Base-by-base conservation (phyloP, 164 flowering plant genomes). In the Protea cynaroides region DNA sequence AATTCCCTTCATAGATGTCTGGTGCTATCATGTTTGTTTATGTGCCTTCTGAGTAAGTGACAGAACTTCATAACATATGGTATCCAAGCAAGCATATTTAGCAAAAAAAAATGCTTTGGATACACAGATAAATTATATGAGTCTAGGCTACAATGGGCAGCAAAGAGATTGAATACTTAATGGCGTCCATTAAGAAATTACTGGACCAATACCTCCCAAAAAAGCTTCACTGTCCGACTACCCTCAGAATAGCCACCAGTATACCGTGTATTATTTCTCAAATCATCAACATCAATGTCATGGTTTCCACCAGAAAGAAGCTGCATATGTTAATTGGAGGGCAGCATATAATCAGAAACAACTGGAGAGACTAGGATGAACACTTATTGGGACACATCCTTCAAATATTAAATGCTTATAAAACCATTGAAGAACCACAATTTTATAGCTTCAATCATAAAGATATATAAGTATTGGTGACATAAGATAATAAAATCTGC, bases 181-280 rank as follows among this genome's bases (percentile, higher is more conserved):
- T n/a, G 34, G 34, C 34, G n/a, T n/a, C n/a, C n/a, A n/a, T n/a
- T n/a, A 25, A 63, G 22, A 19, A 46, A 36, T 51, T 47, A 25
- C 56, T 25, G 50, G 54, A 46, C 19, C 17, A 22, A 22, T 83
- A 95, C 99, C 97, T 92, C 97, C 99, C 99, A 95, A 71, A 92
- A 95, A 56, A 92, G 79, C 65, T 87, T 92, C n/a, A 95, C 71
- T 3, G 99, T 84, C 53, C 99, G 87, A 69, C 96, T 95, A 38
- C 94, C 90, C 53, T 84, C 97, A 67, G 92, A 78, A 77, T 90
- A 95, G 69, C 99, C 99, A 63, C 99, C 99, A 37, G 91, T 88
- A 65, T 95, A 95, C 24, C 84, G 79, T 38, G 99, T 95, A 61
- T 92, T 79, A 25, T 64, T 82, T 71, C 83, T 82, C 54, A 95